These are phyloP conservation scores for Aspergillus pseudotamarii DNA, from an alignment of 2,329 filamentous ascomycete genomes.

Conservation along the genomic window DNA sequence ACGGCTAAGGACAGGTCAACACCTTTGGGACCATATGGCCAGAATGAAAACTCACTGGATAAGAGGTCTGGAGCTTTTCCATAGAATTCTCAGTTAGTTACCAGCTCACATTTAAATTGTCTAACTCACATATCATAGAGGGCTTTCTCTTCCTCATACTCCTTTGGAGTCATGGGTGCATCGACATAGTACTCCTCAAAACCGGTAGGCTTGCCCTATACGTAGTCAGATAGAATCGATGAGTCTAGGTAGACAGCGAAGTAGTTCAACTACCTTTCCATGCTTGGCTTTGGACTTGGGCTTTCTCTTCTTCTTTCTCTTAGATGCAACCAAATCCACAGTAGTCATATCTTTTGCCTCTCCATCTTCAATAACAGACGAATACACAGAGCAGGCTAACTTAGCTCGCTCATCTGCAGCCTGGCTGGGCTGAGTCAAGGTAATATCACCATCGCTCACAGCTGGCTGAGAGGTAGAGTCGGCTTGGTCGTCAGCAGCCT, in stretches of 20 bases:
- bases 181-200: conserved; percentile 85
- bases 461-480: neutral
- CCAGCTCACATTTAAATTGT: neutral
- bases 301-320: conserved; percentile 41
- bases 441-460: neutral
- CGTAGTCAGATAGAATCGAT: conserved; percentile 3
- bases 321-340: conserved; percentile 17
- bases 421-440: neutral
- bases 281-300: conserved; percentile 44
- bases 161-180: conserved; percentile 71
- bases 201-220: conserved; percentile 58
- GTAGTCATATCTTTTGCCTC: conserved; percentile 4
- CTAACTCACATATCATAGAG: conserved; percentile 67
- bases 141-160: conserved; percentile 66
- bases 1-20: conserved; percentile 56
- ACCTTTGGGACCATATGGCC: neutral
- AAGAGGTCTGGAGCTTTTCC: conserved; percentile 50
- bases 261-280: conserved; percentile 26
- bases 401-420: neutral
- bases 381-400: neutral
- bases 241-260: neutral
- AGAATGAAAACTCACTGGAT: conserved; percentile 53
- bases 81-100: conserved; percentile 16
- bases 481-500: no score
- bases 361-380: neutral